Evolutionary conservation across 2,329 filamentous ascomycete genomes (phyloP), one percentile per base, ranked within the genome.

Genomic region (Sphaerulina musiva): DNA sequence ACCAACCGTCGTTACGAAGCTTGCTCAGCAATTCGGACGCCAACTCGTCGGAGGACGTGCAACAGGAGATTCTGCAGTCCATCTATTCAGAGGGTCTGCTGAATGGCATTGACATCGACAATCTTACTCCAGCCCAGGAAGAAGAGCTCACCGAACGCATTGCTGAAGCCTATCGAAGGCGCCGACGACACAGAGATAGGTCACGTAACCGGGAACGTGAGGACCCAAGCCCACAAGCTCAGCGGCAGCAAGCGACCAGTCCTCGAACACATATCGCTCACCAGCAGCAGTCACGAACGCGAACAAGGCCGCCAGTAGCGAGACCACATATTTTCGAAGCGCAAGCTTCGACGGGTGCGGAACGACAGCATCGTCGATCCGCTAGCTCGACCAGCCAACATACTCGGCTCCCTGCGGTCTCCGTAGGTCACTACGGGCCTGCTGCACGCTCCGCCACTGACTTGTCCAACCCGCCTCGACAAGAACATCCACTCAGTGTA

Each of bases 111-210:
- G 91, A 96, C 67, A 74, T 96, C 52, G 87, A 93, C 64, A 91
- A 91, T 59, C 83, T 96, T 51, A 90, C 92, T 58, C 78, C 89
- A 12, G 82, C 77, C 46, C 87, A 90, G 64, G 89, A 96, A 67
- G 90, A 96, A 65, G 89, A 95, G 65, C 82, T 97, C 12, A 95
- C 88, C 60, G 87, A 92, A 65, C 84, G 87, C 55, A 95, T 97
- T 63, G 91, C 90, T 1, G 88, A 95, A 65, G 89, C 89, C 1
- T 95, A 95, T 66, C 78, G 88, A 54, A 80, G 88, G 57, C 79
- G 89, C 31, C 89, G 95, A 66, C 80, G 78, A 42, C 82, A 84
- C 57, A 46, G 66, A 48, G 66, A 69, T 12, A 55, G 63, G 3
- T 66, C 66, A 6, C 46, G 63, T 8, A 64, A 62, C 53, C 65